Evolutionary conservation across 2,329 filamentous ascomycete species (phyloP).

Genomic region (Pyrenophora graminea): DNA sequence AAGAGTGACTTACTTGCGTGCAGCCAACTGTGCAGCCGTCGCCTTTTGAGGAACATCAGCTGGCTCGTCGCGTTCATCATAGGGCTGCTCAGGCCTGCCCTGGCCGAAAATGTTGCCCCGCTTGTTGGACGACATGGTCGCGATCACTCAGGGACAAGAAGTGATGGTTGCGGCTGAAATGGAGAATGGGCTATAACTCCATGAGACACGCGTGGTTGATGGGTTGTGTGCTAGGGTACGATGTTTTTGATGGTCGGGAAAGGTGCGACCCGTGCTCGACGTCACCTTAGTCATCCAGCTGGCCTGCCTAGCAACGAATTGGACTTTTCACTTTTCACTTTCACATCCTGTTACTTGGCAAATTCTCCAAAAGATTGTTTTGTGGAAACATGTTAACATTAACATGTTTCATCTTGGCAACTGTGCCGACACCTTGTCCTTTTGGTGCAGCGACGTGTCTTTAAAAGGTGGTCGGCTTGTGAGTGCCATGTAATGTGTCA

Average conservation of each 20-base stretch:
- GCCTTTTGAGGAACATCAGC: slow-evolving; percentile 55
- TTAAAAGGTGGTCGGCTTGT: too few species aligned
- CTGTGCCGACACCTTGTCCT: too few species aligned
- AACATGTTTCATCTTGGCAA: too few species aligned
- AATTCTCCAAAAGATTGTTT: too few species aligned
- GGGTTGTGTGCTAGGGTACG: slow-evolving; percentile 5
- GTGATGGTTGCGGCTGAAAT: slow-evolving; percentile 14
- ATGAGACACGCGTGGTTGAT: slow-evolving; percentile 13
- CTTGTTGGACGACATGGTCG: slow-evolving; percentile 36
- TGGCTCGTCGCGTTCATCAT: slow-evolving; percentile 39
- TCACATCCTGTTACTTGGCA: neutral
- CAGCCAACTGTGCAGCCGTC: slow-evolving; percentile 59
- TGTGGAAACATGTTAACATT: too few species aligned
- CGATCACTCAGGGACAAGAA: slow-evolving; percentile 16
- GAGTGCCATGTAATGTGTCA: too few species aligned
- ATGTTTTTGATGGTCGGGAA: slow-evolving; percentile 16
- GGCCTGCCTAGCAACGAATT: slow-evolving; percentile 10
- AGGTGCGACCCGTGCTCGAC: slow-evolving; percentile 17
- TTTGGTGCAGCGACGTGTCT: too few species aligned
- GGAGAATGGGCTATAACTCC: slow-evolving; percentile 10
- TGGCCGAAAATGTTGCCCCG: slow-evolving; percentile 35
- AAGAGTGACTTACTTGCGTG: slow-evolving; percentile 56
- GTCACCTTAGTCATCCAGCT: slow-evolving; percentile 13
- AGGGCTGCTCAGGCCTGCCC: slow-evolving; percentile 33
- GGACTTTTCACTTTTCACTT: neutral